A percentile compares a stretch with the other conserved stretches of the same genome.
These are phyloP conservation scores for Gastrodia elata DNA, from an alignment of 106 monocot genomes.

Conservation along the genomic window DNA sequence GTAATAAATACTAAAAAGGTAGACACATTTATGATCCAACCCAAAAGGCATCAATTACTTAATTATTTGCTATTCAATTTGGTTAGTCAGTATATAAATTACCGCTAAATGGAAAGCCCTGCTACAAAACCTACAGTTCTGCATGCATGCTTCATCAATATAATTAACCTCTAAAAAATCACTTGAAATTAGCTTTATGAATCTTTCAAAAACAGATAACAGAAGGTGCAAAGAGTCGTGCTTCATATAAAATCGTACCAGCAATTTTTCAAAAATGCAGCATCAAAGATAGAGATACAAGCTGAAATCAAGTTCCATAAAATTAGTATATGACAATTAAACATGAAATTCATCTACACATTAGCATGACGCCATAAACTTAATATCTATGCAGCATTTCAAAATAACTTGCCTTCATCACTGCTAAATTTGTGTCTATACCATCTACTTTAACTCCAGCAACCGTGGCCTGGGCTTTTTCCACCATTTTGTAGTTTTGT, in stretches of 20 bases:
- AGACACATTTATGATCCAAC: no score
- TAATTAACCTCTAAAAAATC: neutral
- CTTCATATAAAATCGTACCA: neutral
- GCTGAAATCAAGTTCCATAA: neutral
- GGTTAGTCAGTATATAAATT: no score
- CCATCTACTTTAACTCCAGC: constrained; percentile 92
- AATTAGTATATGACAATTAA: no score
- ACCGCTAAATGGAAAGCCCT: neutral
- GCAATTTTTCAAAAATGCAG: neutral
- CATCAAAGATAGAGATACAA: neutral
- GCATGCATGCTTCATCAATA: neutral
- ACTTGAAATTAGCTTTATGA: neutral
- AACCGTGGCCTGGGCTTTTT: constrained; percentile 69
- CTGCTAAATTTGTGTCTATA: constrained; percentile 81
- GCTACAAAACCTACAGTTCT: neutral
- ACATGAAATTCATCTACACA: no score
- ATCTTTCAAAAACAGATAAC: neutral
- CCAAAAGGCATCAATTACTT: no score
- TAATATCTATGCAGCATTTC: neutral
- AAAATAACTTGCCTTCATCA: no score
- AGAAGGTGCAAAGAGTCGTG: neutral
- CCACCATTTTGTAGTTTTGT: constrained; percentile 65
- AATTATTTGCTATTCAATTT: no score
- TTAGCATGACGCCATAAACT: no score
- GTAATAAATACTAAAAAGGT: no score